These are phyloP conservation scores for Penicillium argentinense DNA, from an alignment of 495 filamentous ascomycete species.

Conservation along the genomic window DNA sequence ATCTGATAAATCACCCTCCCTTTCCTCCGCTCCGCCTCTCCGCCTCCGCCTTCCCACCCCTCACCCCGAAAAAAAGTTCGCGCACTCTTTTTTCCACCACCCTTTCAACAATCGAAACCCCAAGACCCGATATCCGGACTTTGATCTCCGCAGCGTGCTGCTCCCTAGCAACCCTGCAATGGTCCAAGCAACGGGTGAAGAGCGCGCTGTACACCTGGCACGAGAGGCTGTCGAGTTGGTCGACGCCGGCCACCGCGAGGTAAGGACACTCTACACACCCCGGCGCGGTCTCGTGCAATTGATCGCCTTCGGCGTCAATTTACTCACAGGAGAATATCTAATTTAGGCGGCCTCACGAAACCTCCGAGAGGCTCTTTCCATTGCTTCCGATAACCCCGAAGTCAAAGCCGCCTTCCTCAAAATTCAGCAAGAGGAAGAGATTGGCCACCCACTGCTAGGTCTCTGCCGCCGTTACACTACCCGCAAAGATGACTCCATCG, in stretches of 20 bases:
- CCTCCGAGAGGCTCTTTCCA: constrained; percentile 61
- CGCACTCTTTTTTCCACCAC: not conserved
- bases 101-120: not conserved
- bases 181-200: constrained; percentile 47
- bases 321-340: not conserved
- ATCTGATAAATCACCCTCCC: constrained; percentile 1
- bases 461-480: constrained; percentile 55
- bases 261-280: no score
- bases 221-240: constrained; percentile 51
- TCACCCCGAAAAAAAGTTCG: constrained; percentile 16
- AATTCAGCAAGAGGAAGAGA: constrained; percentile 52
- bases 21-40: constrained; percentile 9
- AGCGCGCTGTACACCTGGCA: constrained; percentile 50
- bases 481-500: constrained; percentile 52
- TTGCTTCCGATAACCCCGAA: constrained; percentile 55
- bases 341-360: constrained; percentile 56
- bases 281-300: no score
- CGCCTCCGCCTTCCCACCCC: constrained; percentile 15
- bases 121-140: constrained; percentile 4
- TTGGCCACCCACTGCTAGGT: constrained; percentile 47
- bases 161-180: constrained; percentile 40
- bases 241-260: constrained; percentile 50
- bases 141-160: constrained; percentile 10
- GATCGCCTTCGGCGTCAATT: not conserved
- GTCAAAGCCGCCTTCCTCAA: constrained; percentile 54